phyloP scores from a whole-genome alignment of 2,329 filamentous ascomycete species.

The Penicillium sp. region DNA sequence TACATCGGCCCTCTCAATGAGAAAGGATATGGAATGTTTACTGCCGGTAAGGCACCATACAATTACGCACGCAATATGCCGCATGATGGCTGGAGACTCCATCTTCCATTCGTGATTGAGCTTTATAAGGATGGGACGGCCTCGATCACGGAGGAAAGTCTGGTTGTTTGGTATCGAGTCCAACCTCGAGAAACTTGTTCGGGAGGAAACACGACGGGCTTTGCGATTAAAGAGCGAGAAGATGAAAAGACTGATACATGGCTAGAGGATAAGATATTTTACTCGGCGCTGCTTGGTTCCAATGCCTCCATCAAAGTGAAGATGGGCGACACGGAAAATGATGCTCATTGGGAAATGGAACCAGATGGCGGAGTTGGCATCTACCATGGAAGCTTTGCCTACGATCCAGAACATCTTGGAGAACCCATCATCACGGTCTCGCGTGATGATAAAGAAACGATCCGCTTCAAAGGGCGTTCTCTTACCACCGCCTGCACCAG shows the following conservation, averaged over 20 bases:
- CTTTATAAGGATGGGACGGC: slow-evolving; percentile 40
- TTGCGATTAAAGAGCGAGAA: background rate
- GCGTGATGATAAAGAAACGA: slow-evolving; percentile 24
- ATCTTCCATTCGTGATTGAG: slow-evolving; percentile 42
- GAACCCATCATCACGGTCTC: slow-evolving; percentile 32
- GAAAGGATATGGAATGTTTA: slow-evolving; percentile 17
- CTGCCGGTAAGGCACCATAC: slow-evolving; percentile 44
- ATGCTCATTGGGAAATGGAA: slow-evolving; percentile 29
- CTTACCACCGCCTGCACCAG: slow-evolving; percentile 31
- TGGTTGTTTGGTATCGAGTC: slow-evolving; percentile 19
- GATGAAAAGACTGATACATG: background rate
- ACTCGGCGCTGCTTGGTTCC: slow-evolving; percentile 40
- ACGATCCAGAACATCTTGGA: slow-evolving; percentile 25
- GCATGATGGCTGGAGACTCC: slow-evolving; percentile 36
- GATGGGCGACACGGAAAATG: slow-evolving; percentile 33
- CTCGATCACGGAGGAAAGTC: slow-evolving; percentile 12
- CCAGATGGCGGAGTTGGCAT: slow-evolving; percentile 36
- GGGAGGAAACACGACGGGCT: slow-evolving; percentile 9
- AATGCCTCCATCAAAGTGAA: slow-evolving; percentile 34
- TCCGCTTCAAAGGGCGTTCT: slow-evolving; percentile 26
- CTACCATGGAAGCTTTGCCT: slow-evolving; percentile 37
- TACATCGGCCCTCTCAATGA: slow-evolving; percentile 59
- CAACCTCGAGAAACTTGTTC: slow-evolving; percentile 9
- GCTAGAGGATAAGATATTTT: slow-evolving; percentile 30
- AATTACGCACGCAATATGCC: slow-evolving; percentile 34